Base-by-base conservation (phyloP, 345 rosid genomes). In the Cardiospermum halicacabum region DNA sequence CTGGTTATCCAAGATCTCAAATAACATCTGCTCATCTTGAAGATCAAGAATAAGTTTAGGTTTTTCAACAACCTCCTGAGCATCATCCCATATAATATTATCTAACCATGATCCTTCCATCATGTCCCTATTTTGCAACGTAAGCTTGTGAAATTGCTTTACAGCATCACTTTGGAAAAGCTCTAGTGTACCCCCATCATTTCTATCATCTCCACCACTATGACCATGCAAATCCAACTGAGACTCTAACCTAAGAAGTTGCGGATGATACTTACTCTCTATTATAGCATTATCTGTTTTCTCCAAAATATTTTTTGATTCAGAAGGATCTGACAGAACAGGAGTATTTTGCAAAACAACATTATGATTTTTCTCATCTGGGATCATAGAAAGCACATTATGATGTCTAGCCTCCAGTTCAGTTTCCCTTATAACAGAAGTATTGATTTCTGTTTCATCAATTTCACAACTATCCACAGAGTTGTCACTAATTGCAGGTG, bases 11-110 rank as follows among this genome's bases (percentile, higher is more conserved):
- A 81, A 63, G 74, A 91, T 80, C 80, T 94, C 91, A 75, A 91
- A 91, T 71, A 89, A 87, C 97, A 94, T 94, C 68, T 86, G 92
- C 78, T 86, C 84, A 76, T 94, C 99, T 71, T 84, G 96, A 73
- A 94, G 96, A 80, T 94, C 96, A 67, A 84, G 82, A 73, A 94
- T 87, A 53, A 94, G 80, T 87, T 85, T 89, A 47, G 95, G 87
- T 67, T 82, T 88, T 25, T 75, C 49, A 32, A 69, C 65, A 58
- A 69, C 58, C 53, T 73, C 72, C 53, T 75, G 64, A 19, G 92
- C 77, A 25, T n/a, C n/a, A n/a, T 89, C 99, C 97, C 97, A 91
- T 70, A 87, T 78, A 68, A 94, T 82, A 73, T 81, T 72, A 69
- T 89, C 81, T 70, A 87, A 68, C 99, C 99, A 94, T 72, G 91